These are phyloP conservation scores for Kregervanrija fluxuum DNA, from an alignment of 805 yeast species.

Conservation along the genomic window DNA sequence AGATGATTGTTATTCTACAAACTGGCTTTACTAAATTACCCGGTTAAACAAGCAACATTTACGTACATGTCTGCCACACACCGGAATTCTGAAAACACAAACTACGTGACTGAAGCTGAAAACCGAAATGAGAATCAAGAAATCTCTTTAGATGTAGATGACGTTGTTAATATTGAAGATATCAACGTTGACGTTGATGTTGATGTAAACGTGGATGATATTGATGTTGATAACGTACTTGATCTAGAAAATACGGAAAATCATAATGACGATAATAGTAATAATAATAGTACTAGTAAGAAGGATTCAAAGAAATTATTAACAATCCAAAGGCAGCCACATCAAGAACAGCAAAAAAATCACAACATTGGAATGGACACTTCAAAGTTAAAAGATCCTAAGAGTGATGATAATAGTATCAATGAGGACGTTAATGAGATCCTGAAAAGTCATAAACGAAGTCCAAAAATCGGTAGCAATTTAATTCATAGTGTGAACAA, in stretches of 20 bases:
- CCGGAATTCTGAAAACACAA: not conserved
- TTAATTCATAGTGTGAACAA: not conserved
- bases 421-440: conserved; percentile 68
- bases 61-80: not conserved
- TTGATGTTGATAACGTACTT: not conserved
- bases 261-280: conserved; percentile 10
- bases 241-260: not conserved
- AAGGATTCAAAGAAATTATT: conserved; percentile 5
- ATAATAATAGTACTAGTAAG: conserved; percentile 12
- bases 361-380: not conserved
- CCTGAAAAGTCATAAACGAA: conserved; percentile 45
- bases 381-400: not conserved
- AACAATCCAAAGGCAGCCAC: not conserved
- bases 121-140: too few species aligned
- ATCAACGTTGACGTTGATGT: conserved; percentile 5
- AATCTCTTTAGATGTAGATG: not conserved
- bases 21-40: too few species aligned
- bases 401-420: conserved; percentile 1
- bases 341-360: conserved; percentile 2
- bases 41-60: not conserved
- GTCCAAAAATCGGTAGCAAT: conserved; percentile 1
- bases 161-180: not conserved
- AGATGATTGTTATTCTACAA: too few species aligned
- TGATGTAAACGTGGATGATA: not conserved
- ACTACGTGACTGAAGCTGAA: not conserved